phyloP scores from a whole-genome alignment of 2,329 filamentous ascomycete genomes.

The Pseudocercospora musae region DNA sequence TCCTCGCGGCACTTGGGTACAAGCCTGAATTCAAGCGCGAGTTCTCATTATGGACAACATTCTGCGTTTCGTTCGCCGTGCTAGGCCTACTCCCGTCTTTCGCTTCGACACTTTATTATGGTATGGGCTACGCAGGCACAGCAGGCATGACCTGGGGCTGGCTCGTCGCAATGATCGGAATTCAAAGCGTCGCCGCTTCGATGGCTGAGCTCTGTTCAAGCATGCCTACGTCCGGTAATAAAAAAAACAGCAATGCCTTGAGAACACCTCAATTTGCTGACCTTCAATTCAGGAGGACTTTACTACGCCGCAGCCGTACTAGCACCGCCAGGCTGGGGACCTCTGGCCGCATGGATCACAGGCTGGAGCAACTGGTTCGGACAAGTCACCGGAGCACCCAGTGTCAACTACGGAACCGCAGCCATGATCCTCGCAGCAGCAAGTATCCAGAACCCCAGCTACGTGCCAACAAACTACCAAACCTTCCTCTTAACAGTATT shows the following conservation, averaged over 20 bases:
- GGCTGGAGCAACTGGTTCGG: constrained; percentile 69
- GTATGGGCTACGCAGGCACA: constrained; percentile 52
- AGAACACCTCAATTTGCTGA: not conserved
- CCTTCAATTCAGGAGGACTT: constrained; percentile 55
- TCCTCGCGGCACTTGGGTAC: constrained; percentile 60
- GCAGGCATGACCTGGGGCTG: constrained; percentile 70
- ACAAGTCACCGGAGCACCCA: constrained; percentile 63
- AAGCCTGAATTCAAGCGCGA: constrained; percentile 66
- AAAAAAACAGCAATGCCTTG: not conserved
- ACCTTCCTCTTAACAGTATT: constrained; percentile 65
- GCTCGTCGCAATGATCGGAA: constrained; percentile 69
- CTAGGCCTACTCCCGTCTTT: constrained; percentile 69
- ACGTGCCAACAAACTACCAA: constrained; percentile 63
- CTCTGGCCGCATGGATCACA: constrained; percentile 65
- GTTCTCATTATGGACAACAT: constrained; percentile 68
- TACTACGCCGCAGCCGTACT: constrained; percentile 73
- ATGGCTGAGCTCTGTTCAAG: constrained; percentile 65
- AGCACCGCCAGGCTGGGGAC: constrained; percentile 63
- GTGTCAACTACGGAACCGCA: constrained; percentile 63
- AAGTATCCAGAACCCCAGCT: constrained; percentile 65
- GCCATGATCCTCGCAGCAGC: constrained; percentile 69
- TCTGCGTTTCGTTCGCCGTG: constrained; percentile 71
- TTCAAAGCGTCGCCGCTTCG: constrained; percentile 64
- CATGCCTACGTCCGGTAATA: constrained; percentile 38
- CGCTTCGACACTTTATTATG: constrained; percentile 68